These are phyloP conservation scores for Dysphania ambrosioides DNA, from an alignment of 148 eudicot species.

Conservation along the genomic window DNA sequence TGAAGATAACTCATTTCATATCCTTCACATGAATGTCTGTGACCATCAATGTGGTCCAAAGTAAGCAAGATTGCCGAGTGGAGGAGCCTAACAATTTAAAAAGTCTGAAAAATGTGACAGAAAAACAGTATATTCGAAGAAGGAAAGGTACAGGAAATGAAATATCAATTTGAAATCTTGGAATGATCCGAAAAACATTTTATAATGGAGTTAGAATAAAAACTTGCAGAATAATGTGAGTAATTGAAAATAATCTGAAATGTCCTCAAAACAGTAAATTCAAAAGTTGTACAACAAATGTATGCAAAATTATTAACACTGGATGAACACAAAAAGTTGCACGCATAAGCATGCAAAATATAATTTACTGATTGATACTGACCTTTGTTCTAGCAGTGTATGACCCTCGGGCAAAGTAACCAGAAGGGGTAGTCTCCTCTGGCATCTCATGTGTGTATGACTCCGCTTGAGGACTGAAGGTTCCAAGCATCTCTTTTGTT, in stretches of 20 bases:
- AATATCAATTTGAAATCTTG: not conserved
- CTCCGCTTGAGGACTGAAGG: conserved; percentile 66
- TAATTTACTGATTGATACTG: too few relatives aligned
- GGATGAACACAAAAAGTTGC: too few relatives aligned
- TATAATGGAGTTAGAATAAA: not conserved
- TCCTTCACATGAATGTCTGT: not conserved
- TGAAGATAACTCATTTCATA: not conserved
- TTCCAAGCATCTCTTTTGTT: conserved; percentile 64
- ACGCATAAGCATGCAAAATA: too few relatives aligned
- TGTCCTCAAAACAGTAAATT: not conserved
- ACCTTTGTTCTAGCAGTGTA: conserved; percentile 64
- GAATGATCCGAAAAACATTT: not conserved
- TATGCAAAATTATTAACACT: not conserved
- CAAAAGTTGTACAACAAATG: not conserved
- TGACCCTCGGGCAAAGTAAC: conserved; percentile 62
- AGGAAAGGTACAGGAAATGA: not conserved
- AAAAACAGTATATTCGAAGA: not conserved
- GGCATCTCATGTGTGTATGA: conserved; percentile 62
- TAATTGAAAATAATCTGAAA: not conserved
- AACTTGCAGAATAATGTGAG: not conserved
- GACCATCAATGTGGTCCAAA: conserved; percentile 6
- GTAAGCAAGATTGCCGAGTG: not conserved
- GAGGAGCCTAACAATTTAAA: not conserved
- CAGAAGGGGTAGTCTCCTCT: conserved; percentile 63
- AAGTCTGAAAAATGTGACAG: not conserved